Evolutionary conservation across 2,329 filamentous ascomycete species (phyloP), one percentile per base, ranked within the genome.

Genomic region (Colletotrichum sp.): DNA sequence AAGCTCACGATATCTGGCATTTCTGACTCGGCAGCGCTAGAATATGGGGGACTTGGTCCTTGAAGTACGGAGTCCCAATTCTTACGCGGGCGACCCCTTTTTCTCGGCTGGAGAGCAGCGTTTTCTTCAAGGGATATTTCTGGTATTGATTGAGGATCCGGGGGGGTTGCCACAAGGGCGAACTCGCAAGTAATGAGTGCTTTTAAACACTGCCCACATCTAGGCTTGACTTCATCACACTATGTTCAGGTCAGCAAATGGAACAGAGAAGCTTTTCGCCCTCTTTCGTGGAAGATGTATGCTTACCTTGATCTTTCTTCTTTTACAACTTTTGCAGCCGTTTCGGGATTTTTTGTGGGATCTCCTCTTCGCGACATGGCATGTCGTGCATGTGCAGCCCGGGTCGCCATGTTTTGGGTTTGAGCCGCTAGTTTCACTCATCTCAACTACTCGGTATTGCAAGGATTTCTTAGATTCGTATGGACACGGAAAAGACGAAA

Each of bases 241-340:
- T 73, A 36, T 5, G n/a, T 36, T 3, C 36, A 8, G 7, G 8
- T 27, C 31, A 34, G 34, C 7, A 33, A 38, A 43, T 13, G 38
- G n/a, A 6, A 12, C 15, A 5, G 12, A 16, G 18, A 11, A 6
- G 18, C 3, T 21, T 6, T 33, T 33, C 11, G 8, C 11, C n/a
- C 43, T 11, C n/a, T 47, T 51, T 3, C n/a, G n/a, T 2, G 31
- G 7, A 61, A 16, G 13, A 16, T 24, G 16, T 16, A 5, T 24
- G 5, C 18, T 54, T 38, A 38, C 66, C 68, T 79, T 79, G 57
- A 78, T 73, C 18, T 77, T 73, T 29, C 76, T 72, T 29, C 70
- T 67, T 51, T 78, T 79, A 62, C 78, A 79, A n/a, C 59, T 76
- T 27, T 58, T 75, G 59, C 78, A 79, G 15, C 77, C 77, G 16